These are phyloP conservation scores for Caloboletus firmus DNA, from an alignment of 1,284 basidiomycete genomes.

Conservation along the genomic window DNA sequence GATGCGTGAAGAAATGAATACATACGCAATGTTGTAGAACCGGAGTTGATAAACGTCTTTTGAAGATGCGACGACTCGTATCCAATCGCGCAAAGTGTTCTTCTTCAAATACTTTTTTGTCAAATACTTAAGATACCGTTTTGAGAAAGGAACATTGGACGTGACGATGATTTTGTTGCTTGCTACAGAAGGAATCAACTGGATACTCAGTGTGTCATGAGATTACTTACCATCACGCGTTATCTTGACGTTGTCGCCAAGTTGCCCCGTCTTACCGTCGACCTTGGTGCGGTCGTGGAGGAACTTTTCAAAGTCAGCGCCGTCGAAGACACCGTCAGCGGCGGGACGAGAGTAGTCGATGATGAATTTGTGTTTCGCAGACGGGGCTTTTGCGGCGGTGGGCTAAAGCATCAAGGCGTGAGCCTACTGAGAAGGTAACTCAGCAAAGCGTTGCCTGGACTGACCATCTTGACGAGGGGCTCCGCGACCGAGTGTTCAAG, in stretches of 20 bases:
- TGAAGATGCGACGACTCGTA: conserved; percentile 84
- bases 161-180: conserved; percentile 80
- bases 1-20: conserved; percentile 12
- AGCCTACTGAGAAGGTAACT: conserved; percentile 92
- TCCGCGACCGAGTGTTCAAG: conserved; percentile 1
- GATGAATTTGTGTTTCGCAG: conserved; percentile 86
- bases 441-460: conserved; percentile 80
- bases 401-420: conserved; percentile 55
- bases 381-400: conserved; percentile 63
- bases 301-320: conserved; percentile 90
- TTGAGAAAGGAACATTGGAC: conserved; percentile 84
- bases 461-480: conserved; percentile 59
- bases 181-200: conserved; percentile 38
- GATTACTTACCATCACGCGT: conserved; percentile 71
- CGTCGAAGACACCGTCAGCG: conserved; percentile 87
- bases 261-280: conserved; percentile 77
- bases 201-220: background rate
- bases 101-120: conserved; percentile 97
- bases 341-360: conserved; percentile 96
- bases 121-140: conserved; percentile 91
- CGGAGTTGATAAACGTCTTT: conserved; percentile 90
- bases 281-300: conserved; percentile 94
- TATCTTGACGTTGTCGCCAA: conserved; percentile 84
- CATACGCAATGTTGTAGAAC: conserved; percentile 94
- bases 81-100: conserved; percentile 83